phyloP scores from a whole-genome alignment of 1,284 basidiomycete species.

The Trichosporon ovoides region DNA sequence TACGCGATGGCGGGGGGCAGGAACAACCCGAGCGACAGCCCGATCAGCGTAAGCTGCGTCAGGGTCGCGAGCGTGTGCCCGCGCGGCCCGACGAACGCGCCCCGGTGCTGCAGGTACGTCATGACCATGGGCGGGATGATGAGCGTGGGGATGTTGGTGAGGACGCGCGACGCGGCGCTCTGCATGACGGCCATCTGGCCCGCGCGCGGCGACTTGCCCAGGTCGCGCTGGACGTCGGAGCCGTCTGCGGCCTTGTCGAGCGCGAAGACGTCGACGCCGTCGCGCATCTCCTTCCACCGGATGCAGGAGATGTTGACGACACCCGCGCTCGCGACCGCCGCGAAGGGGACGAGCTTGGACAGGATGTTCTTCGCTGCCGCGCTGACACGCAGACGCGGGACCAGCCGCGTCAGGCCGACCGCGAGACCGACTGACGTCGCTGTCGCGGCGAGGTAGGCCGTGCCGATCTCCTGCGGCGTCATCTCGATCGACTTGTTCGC shows the following conservation, averaged over 20 bases:
- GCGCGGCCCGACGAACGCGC: conserved; percentile 47
- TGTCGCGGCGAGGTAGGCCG: conserved; percentile 54
- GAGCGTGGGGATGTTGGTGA: conserved; percentile 55
- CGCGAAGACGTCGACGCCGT: conserved; percentile 53
- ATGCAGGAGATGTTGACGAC: conserved; percentile 54
- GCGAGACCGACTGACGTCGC: conserved; percentile 53
- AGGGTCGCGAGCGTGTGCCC: conserved; percentile 35
- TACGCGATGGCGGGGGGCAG: conserved; percentile 56
- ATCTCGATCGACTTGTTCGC: conserved; percentile 53
- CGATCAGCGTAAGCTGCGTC: conserved; percentile 51
- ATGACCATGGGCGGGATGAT: conserved; percentile 54
- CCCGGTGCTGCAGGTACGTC: conserved; percentile 48
- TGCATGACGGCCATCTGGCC: conserved; percentile 53
- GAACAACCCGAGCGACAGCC: conserved; percentile 52
- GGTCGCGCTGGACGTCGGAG: conserved; percentile 37
- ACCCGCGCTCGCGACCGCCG: conserved; percentile 52
- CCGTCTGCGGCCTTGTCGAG: conserved; percentile 27
- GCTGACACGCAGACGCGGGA: conserved; percentile 47
- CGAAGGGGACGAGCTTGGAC: conserved; percentile 53
- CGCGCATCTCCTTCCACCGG: conserved; percentile 56
- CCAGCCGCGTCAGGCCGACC: conserved; percentile 51
- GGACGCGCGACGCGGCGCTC: conserved; percentile 52
- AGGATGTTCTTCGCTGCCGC: conserved; percentile 44
- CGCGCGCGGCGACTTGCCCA: conserved; percentile 51
- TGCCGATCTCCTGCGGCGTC: conserved; percentile 49